Percentiles rank a stretch among this genome's conserved stretches.
These are phyloP conservation scores for Tetracladium marchalianum DNA, from an alignment of 495 filamentous ascomycete species.

Conservation along the genomic window DNA sequence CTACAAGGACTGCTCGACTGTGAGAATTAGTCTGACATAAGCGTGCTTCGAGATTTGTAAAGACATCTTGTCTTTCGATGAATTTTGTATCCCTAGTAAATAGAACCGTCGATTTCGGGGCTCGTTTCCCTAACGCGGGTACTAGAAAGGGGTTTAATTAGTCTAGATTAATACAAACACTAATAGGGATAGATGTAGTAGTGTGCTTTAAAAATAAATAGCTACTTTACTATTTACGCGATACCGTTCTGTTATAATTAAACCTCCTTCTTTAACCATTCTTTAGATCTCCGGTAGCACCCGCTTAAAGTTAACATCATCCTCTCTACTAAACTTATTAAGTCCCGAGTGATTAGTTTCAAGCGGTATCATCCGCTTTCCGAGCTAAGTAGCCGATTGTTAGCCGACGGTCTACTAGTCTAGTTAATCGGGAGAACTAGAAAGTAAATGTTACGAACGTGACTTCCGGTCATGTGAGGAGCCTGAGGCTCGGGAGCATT, in stretches of 20 bases:
- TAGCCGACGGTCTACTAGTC: slow-evolving; percentile 1
- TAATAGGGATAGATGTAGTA: too few species aligned
- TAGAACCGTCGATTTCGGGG: too few species aligned
- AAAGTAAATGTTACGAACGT: neutral
- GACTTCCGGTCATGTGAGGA: too few species aligned
- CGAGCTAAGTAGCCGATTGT: slow-evolving; percentile 5
- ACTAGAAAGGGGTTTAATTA: too few species aligned
- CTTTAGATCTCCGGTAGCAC: slow-evolving; percentile 6
- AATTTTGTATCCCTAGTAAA: slow-evolving; percentile 24
- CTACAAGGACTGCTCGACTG: slow-evolving; percentile 10
- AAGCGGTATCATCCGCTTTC: slow-evolving; percentile 7
- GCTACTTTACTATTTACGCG: neutral
- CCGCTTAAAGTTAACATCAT: slow-evolving; percentile 6
- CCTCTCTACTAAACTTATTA: slow-evolving; percentile 11
- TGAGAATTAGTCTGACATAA: slow-evolving; percentile 3
- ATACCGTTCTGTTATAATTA: slow-evolving; percentile 5
- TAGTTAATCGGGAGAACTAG: neutral
- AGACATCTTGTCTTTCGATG: slow-evolving; percentile 29
- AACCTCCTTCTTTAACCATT: slow-evolving; percentile 4
- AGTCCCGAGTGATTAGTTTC: slow-evolving; percentile 9
- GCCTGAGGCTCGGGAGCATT: too few species aligned
- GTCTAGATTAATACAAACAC: too few species aligned
- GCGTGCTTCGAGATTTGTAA: slow-evolving; percentile 21
- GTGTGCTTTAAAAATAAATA: too few species aligned
- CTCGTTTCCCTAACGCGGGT: too few species aligned